Conservation (phyloP, 805 yeast species). For the Komagataella pastoris region DNA sequence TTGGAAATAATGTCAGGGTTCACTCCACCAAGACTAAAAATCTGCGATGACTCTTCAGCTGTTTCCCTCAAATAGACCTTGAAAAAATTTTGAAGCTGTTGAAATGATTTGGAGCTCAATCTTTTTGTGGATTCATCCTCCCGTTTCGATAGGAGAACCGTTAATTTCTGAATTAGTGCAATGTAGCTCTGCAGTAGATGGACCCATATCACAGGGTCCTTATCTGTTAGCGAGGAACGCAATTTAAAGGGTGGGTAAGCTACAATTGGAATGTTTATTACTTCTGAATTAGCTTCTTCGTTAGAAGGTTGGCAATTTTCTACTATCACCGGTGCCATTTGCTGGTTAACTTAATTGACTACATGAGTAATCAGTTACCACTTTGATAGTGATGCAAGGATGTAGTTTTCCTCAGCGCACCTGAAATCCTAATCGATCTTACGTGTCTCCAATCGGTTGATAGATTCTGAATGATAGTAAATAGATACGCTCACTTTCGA, state of each 20-base stretch:
- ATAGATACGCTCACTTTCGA: not conserved
- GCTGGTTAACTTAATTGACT: not conserved
- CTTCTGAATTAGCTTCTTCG: constrained; percentile 1
- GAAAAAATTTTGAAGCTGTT: constrained; percentile 43
- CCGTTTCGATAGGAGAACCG: constrained; percentile 13
- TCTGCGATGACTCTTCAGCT: constrained; percentile 42
- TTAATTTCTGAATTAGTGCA: constrained; percentile 31
- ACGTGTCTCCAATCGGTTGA: not conserved
- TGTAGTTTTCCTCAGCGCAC: not conserved
- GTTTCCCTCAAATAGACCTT: constrained; percentile 48
- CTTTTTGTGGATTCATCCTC: constrained; percentile 18
- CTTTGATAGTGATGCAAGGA: not conserved
- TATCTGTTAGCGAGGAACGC: constrained; percentile 66
- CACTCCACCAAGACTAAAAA: constrained; percentile 58
- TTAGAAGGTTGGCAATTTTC: not conserved
- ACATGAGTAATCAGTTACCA: not conserved
- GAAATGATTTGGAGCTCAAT: constrained; percentile 39
- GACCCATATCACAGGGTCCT: constrained; percentile 77
- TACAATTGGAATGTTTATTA: constrained; percentile 41
- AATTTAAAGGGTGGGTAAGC: constrained; percentile 65
- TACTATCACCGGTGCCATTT: not conserved
- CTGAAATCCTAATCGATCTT: not conserved
- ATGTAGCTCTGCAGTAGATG: constrained; percentile 58
- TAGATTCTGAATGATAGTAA: not conserved
- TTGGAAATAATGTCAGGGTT: constrained; percentile 54